Evolutionary conservation across 2,329 filamentous ascomycete genomes (phyloP).

Genomic region (Thermothelomyces thermophilus): DNA sequence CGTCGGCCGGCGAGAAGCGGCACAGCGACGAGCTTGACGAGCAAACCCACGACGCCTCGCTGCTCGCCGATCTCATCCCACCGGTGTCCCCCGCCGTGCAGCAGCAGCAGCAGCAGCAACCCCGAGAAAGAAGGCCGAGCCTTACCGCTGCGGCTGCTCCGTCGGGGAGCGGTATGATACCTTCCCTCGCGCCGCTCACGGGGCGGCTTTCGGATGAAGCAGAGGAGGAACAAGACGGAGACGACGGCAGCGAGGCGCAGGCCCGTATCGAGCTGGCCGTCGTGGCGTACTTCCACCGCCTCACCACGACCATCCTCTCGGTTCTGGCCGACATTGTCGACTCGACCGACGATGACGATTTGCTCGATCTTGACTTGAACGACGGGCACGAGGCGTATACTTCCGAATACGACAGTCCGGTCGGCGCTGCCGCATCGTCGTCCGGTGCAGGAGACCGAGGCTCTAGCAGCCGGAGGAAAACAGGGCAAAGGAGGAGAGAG

Average conservation of each 20-base stretch:
- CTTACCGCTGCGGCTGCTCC: slow-evolving; percentile 26
- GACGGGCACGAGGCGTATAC: slow-evolving; percentile 21
- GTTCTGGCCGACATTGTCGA: slow-evolving; percentile 57
- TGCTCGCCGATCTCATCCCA: slow-evolving; percentile 45
- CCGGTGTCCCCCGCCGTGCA: slow-evolving; percentile 18
- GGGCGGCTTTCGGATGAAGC: slow-evolving; percentile 2
- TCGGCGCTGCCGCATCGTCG: too few relatives aligned
- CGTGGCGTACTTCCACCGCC: slow-evolving; percentile 74
- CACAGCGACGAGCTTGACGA: slow-evolving; percentile 56
- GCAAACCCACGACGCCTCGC: slow-evolving; percentile 45
- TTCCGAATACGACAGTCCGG: slow-evolving; percentile 1
- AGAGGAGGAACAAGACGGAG: slow-evolving; percentile 23
- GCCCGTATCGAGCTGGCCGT: slow-evolving; percentile 59
- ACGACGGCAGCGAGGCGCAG: slow-evolving; percentile 38
- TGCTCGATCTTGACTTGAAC: slow-evolving; percentile 25
- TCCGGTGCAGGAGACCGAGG: too few relatives aligned
- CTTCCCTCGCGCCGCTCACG: slow-evolving; percentile 41
- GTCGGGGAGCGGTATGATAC: slow-evolving; percentile 32
- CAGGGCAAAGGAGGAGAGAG: slow-evolving; percentile 5
- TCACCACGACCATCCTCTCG: slow-evolving; percentile 60
- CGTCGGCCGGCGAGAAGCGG: slow-evolving; percentile 68
- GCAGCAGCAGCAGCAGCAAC: background rate
- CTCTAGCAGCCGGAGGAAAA: too few relatives aligned
- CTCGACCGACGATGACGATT: slow-evolving; percentile 38
- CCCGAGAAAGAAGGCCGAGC: slow-evolving; percentile 17